Evolutionary conservation across 2,329 filamentous ascomycete genomes (phyloP).

Genomic region (Fusarium burgessii): DNA sequence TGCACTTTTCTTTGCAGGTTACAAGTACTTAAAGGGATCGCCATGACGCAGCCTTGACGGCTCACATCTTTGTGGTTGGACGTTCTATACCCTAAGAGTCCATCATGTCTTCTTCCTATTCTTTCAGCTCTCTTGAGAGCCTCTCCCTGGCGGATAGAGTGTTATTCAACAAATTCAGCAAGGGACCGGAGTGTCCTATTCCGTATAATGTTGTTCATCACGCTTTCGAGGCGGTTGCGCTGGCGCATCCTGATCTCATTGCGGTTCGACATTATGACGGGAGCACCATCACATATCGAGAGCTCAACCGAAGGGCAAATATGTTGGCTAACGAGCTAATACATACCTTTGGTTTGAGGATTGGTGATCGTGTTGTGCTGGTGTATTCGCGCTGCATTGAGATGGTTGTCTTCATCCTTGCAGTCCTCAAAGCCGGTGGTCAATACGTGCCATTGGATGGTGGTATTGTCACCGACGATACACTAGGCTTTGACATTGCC

Average conservation of each 20-base stretch:
- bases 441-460: constrained; percentile 37
- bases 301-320: constrained; percentile 34
- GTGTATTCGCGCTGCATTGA: constrained; percentile 37
- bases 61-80: neutral
- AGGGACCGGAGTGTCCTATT: constrained; percentile 11
- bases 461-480: constrained; percentile 33
- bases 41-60: constrained; percentile 5
- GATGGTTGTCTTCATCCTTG: constrained; percentile 37
- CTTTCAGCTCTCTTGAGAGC: constrained; percentile 26
- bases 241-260: constrained; percentile 29
- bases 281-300: constrained; percentile 34
- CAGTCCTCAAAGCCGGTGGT: constrained; percentile 33
- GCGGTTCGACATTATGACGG: constrained; percentile 33
- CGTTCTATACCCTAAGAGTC: neutral
- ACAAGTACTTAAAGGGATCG: constrained; percentile 5
- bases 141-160: constrained; percentile 32
- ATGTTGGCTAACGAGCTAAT: constrained; percentile 31
- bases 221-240: constrained; percentile 36
- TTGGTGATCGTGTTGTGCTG: constrained; percentile 37
- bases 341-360: constrained; percentile 11
- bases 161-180: constrained; percentile 37
- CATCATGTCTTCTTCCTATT: constrained; percentile 29
- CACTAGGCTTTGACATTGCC: constrained; percentile 27
- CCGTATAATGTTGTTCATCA: constrained; percentile 33
- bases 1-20: neutral